phyloP scores from a whole-genome alignment of 192 early-diverging fungal species.

The Entrophospora sp. region DNA sequence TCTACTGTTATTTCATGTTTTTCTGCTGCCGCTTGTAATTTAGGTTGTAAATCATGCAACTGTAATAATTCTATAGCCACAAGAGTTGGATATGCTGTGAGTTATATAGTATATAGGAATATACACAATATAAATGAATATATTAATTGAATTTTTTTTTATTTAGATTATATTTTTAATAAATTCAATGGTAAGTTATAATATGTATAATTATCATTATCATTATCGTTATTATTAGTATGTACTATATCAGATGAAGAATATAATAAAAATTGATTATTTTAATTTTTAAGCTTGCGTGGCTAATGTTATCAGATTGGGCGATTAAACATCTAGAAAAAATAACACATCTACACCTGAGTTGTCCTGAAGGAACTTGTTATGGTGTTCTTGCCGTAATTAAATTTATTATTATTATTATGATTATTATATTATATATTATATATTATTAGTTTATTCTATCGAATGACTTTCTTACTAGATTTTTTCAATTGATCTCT shows the following conservation, averaged over 20 bases:
- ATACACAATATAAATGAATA: neutral
- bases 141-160: neutral
- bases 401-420: neutral
- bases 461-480: constrained; percentile 64
- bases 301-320: constrained; percentile 82
- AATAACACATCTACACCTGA: constrained; percentile 71
- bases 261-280: neutral
- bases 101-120: neutral
- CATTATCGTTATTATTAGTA: too few species aligned
- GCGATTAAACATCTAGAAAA: constrained; percentile 70
- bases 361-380: constrained; percentile 77
- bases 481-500: neutral
- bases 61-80: constrained; percentile 57
- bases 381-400: constrained; percentile 83
- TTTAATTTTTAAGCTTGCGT: constrained; percentile 51
- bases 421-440: neutral
- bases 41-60: constrained; percentile 51
- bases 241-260: neutral
- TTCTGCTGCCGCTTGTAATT: constrained; percentile 51
- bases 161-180: constrained; percentile 33
- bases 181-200: constrained; percentile 32
- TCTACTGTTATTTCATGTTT: constrained; percentile 41
- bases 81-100: constrained; percentile 45
- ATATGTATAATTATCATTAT: constrained; percentile 8
- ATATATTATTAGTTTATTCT: constrained; percentile 78